Base-by-base conservation (phyloP, 257 asterid genomes). In the Penstemon davidsonii region DNA sequence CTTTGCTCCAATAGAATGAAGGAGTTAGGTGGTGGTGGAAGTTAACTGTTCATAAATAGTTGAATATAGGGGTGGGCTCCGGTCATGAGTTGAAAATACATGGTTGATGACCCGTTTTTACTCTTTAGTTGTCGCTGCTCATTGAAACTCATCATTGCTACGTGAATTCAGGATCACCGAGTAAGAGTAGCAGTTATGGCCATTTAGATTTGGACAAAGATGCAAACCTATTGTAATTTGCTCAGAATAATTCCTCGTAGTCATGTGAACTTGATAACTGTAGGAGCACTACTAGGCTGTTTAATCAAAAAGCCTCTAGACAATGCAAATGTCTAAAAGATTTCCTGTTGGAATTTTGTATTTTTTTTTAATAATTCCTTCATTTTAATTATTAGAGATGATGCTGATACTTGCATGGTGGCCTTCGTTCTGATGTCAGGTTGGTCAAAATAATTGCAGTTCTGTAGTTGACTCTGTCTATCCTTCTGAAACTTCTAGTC, bases 371-470 rank as follows among this genome's bases (percentile, higher is more conserved):
- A 10, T 46, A 76, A 38, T 61, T 71, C 57, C 19, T 60, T 39
- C 36, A 53, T 12, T 60, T 59, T 37, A 38, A 25, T 25, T 41
- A 46, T 68, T 55, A 25, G 33, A 25, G 33, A 57, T 78, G 74
- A 58, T 10, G 36, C 64, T 73, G 25, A 75, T 63, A 51, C 54
- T 57, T 72, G 44, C 40, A 49, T 73, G 73, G 62, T 71, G 69
- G 42, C 73, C 57, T 64, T 72, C 69, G 71, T 71, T 78, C 57
- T 39, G 37, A 62, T 74, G 68, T 15, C 87, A 90, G 95, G 88
- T 65, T 74, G 80, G 77, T 77, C 87, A 70, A 73, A 73, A 76
- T 80, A 85, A 78, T 74, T 83, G 77, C 71, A 69, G 68, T 68
- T 52, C 82, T 58, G 72, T 64, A 53, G 67, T 62, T 59, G 81